Base-by-base conservation (phyloP, 805 yeast genomes). In the Saccharomycopsis sp. region DNA sequence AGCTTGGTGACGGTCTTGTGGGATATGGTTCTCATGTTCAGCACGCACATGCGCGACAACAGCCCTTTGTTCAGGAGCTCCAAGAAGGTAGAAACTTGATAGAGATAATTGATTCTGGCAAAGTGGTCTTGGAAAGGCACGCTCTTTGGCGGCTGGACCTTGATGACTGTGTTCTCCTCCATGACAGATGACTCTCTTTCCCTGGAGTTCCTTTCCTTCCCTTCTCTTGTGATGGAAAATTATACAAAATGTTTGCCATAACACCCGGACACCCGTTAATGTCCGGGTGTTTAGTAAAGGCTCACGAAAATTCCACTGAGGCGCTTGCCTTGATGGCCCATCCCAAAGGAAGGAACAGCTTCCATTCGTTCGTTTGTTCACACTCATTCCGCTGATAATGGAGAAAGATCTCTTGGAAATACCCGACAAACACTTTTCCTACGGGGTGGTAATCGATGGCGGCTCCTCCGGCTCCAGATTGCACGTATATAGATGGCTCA, bases 391-490 rank as follows among this genome's bases (percentile, higher is more conserved):
- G n/a, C n/a, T n/a, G n/a, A n/a, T n/a, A n/a, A n/a, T n/a, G n/a
- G n/a, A n/a, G n/a, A n/a, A n/a, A n/a, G n/a, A n/a, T n/a, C n/a
- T n/a, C n/a, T n/a, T n/a, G n/a, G n/a, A n/a, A n/a, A n/a, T n/a
- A n/a, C n/a, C n/a, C n/a, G n/a, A n/a, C n/a, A n/a, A n/a, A n/a
- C n/a, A n/a, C n/a, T n/a, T n/a, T n/a, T n/a, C 9, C 27, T 88
- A 84, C 64, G 96, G 95, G 20, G 79, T 92, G 22, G 94, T 89
- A 12, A 71, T 89, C 2, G 98, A 89, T 59, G 86, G 96, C 0
- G 98, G 98, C 1, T 87, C 96, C 1, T 83, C 95, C 0, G 98
- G 98, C 1, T 86, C 96, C 3, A 66, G 98, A 39, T 69, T 83
- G 12, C 88, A 85, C 57, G 73, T 89, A 8, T 89, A 84, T 57